Conservation (phyloP, 495 filamentous ascomycete genomes). For the Tuber microsphaerosporum region DNA sequence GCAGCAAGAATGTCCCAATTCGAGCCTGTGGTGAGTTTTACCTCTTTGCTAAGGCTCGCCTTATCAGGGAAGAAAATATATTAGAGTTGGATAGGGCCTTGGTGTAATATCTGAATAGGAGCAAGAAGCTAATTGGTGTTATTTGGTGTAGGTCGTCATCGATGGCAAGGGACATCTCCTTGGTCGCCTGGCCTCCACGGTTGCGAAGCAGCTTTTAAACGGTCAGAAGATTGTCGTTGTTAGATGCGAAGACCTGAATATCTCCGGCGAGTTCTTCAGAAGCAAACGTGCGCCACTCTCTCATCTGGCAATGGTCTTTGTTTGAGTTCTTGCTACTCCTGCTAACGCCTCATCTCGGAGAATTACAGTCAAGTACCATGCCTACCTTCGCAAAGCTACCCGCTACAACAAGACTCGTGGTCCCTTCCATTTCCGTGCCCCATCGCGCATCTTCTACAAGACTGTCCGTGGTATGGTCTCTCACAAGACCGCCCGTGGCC, state of each 20-base stretch:
- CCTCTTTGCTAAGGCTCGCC: conserved; percentile 17
- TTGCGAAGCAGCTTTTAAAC: conserved; percentile 98
- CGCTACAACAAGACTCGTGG: conserved; percentile 98
- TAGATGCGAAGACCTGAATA: conserved; percentile 97
- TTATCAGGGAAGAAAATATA: not conserved
- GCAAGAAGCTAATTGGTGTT: conserved; percentile 25
- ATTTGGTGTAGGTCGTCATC: conserved; percentile 68
- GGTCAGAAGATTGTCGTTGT: conserved; percentile 99
- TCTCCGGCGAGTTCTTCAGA: conserved; percentile 99
- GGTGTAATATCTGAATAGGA: not conserved
- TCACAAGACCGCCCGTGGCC: conserved; percentile 97
- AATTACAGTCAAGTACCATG: conserved; percentile 92
- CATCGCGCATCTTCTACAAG: conserved; percentile 99
- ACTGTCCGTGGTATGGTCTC: conserved; percentile 99
- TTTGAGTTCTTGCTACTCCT: not conserved
- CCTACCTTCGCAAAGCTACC: conserved; percentile 99
- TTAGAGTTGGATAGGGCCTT: not conserved
- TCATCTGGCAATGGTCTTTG: not conserved
- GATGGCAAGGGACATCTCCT: conserved; percentile 99
- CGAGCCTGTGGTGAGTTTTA: conserved; percentile 83
- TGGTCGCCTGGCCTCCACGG: conserved; percentile 95
- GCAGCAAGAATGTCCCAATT: conserved; percentile 89
- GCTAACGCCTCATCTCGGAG: conserved; percentile 17
- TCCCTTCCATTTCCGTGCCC: conserved; percentile 99
- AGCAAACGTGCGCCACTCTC: conserved; percentile 80